phyloP scores from a whole-genome alignment of 441 rosid genomes.

The Syzygium malaccense region DNA sequence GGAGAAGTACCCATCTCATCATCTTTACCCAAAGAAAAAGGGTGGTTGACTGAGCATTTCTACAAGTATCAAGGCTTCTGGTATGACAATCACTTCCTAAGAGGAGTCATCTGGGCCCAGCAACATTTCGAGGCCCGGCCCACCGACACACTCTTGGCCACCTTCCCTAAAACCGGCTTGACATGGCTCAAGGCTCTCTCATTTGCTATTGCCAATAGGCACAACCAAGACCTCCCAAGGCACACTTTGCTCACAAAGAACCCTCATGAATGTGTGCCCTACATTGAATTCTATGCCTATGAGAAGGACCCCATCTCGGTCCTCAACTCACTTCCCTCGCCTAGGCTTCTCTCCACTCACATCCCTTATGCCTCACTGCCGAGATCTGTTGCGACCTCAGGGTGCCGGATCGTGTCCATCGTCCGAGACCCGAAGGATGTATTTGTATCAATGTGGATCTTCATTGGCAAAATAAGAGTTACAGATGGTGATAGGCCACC shows the following conservation, averaged over 20 bases:
- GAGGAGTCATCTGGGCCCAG: constrained; percentile 11
- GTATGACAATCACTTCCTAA: not conserved
- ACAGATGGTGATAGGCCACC: not conserved
- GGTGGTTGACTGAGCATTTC: not conserved
- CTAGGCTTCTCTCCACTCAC: constrained; percentile 23
- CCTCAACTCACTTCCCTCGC: not conserved
- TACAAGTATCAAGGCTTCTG: not conserved
- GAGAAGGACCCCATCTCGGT: not conserved
- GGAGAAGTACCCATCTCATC: not conserved
- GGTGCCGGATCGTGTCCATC: constrained; percentile 7
- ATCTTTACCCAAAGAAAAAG: not conserved
- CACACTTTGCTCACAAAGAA: constrained; percentile 15
- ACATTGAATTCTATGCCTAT: constrained; percentile 11
- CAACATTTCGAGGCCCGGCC: constrained; percentile 10
- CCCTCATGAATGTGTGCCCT: constrained; percentile 26
- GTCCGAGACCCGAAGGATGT: constrained; percentile 11
- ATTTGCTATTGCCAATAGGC: constrained; percentile 16
- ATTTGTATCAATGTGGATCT: constrained; percentile 8
- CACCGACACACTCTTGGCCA: constrained; percentile 7
- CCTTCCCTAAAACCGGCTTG: constrained; percentile 31
- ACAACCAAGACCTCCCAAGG: not conserved
- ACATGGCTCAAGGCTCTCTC: constrained; percentile 40
- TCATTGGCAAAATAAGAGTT: constrained; percentile 1
- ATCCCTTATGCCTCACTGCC: constrained; percentile 13
- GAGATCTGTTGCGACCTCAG: not conserved